Evolutionary conservation across 805 yeast species (phyloP).

Genomic region (Yueomyces sinensis): DNA sequence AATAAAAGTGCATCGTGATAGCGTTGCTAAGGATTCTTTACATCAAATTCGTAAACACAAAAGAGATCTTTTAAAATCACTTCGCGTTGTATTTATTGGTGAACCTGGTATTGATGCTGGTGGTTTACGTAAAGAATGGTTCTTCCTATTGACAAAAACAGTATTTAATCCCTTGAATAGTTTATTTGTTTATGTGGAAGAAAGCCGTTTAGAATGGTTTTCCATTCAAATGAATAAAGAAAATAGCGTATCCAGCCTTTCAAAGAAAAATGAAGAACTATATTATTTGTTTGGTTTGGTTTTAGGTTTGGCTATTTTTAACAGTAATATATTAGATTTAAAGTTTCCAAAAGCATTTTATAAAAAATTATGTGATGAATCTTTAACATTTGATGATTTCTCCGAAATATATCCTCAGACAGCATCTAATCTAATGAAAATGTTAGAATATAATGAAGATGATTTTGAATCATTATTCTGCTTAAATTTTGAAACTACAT

Average conservation of each 20-base stretch:
- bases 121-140: conserved; percentile 92
- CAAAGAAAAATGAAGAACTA: conserved; percentile 30
- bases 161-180: conserved; percentile 59
- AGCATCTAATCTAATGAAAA: conserved; percentile 34
- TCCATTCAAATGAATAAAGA: conserved; percentile 24
- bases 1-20: conserved; percentile 53
- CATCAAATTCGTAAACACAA: conserved; percentile 41
- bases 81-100: conserved; percentile 65
- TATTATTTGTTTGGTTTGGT: conserved; percentile 76
- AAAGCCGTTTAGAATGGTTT: conserved; percentile 71
- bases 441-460: conserved; percentile 31
- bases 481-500: conserved; percentile 49
- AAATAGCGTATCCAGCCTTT: conserved; percentile 8
- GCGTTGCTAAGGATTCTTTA: conserved; percentile 65
- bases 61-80: conserved; percentile 54
- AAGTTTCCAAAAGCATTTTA: conserved; percentile 65
- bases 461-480: conserved; percentile 37
- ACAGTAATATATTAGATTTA: conserved; percentile 75
- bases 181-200: conserved; percentile 52
- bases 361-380: conserved; percentile 51
- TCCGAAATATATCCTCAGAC: conserved; percentile 56
- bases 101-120: conserved; percentile 97
- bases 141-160: conserved; percentile 54
- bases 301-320: conserved; percentile 81
- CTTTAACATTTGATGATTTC: conserved; percentile 50